These are phyloP conservation scores for Ophiostoma ulmi DNA, from an alignment of 2,329 filamentous ascomycete species.

Conservation along the genomic window DNA sequence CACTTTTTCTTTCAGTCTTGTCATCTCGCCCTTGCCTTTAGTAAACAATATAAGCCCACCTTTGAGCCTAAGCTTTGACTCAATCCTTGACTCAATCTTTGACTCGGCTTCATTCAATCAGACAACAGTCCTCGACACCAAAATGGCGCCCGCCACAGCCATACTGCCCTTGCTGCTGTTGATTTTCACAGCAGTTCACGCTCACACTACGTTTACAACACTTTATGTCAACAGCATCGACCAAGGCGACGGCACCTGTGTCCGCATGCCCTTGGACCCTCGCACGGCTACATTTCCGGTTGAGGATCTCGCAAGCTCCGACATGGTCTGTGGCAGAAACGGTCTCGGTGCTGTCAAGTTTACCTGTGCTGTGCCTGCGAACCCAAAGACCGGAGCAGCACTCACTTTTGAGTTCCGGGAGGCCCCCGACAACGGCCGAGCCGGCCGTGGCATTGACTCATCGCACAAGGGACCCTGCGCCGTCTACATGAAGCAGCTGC, in stretches of 20 bases:
- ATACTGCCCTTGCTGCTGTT: background rate
- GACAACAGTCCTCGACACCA: background rate
- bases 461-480: constrained; percentile 65
- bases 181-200: constrained; percentile 35
- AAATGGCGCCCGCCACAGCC: background rate
- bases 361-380: constrained; percentile 40
- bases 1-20: background rate
- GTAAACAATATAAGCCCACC: too few species aligned
- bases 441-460: constrained; percentile 53
- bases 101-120: background rate
- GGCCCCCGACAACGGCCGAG: constrained; percentile 51
- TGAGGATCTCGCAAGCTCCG: constrained; percentile 49
- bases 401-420: constrained; percentile 64
- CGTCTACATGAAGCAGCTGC: constrained; percentile 67
- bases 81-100: background rate
- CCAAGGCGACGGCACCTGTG: constrained; percentile 66
- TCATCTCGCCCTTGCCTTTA: background rate
- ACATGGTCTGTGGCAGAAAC: constrained; percentile 61
- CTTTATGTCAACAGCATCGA: constrained; percentile 56
- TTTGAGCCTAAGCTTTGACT: too few species aligned
- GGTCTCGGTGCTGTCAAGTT: constrained; percentile 44
- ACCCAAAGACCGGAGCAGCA: constrained; percentile 43
- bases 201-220: constrained; percentile 61
- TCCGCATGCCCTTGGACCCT: constrained; percentile 58
- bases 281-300: constrained; percentile 54